Evolutionary conservation across 2,329 filamentous ascomycete genomes (phyloP), one percentile per base, ranked within the genome.

Genomic region (Escovopsis sp.): DNA sequence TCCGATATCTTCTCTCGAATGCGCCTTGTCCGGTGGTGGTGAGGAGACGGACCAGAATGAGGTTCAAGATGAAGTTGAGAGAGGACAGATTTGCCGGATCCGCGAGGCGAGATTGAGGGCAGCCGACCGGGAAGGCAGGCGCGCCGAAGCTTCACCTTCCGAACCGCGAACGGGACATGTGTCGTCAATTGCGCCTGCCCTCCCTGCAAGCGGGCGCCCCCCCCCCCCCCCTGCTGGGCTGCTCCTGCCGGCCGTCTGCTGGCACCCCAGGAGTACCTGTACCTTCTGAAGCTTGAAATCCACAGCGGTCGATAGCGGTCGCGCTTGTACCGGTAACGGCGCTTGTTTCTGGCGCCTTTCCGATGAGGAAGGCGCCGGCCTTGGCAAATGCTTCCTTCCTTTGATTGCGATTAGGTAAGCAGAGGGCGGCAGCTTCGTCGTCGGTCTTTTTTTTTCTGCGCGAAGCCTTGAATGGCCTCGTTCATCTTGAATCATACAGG

Each of bases 91-190:
- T 35, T 8, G 34, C 15, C 15, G 34, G 34, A 36, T 20, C 14
- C 9, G 34, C 34, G 34, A 15, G 20, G 34, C 34, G 34, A 15
- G 20, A 36, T 7, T 36, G 6, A 36, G 15, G 13, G n/a, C 33
- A 35, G 32, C n/a, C 7, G 12, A 34, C 7, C 13, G 15, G 14
- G 34, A 35, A 36, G 34, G 20, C 34, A 36, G 15, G 15, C 20
- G 12, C 15, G 34, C 14, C 20, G 34, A 20, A 36, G 34, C 34
- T 36, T 35, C 15, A 16, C 27, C 27, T 30, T 30, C 27, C 27
- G 8, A 30, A 12, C 15, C 46, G 51, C 14, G 29, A 41, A 37
- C 43, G 53, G 55, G 55, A 57, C 55, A 57, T 55, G 52, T 58
- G 55, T 57, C 47, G 48, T 46, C 43, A 43, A 50, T 34, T 30